Conservation (phyloP, 192 early-diverging fungal species). For the Coemansia sp. region DNA sequence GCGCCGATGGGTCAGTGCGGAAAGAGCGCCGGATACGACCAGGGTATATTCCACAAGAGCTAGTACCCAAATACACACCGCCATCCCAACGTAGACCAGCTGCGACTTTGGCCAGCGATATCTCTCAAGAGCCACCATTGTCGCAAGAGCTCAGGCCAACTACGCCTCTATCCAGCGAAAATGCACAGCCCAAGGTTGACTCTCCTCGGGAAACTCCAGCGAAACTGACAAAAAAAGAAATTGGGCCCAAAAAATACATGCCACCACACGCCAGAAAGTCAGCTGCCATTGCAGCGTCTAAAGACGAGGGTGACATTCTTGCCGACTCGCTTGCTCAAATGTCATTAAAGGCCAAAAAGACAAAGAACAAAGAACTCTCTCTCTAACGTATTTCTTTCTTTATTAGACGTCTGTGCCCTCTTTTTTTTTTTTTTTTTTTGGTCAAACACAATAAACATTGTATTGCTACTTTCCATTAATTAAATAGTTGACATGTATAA, state of each 20-base stretch:
- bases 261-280: background rate
- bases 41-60: slow-evolving; percentile 26
- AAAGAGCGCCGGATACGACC: slow-evolving; percentile 26
- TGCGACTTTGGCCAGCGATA: background rate
- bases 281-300: background rate
- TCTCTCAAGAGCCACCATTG: background rate
- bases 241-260: background rate
- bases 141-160: background rate
- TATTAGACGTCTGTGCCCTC: background rate
- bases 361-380: background rate
- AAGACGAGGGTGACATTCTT: background rate
- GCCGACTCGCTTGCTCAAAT: slow-evolving; percentile 5
- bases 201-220: background rate
- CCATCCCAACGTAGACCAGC: slow-evolving; percentile 13
- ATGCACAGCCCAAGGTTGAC: background rate
- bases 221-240: background rate
- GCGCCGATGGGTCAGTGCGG: slow-evolving; percentile 29
- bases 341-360: background rate
- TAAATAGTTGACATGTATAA: background rate
- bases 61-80: slow-evolving; percentile 11
- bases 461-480: background rate
- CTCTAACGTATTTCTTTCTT: background rate
- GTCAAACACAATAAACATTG: background rate
- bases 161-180: background rate
- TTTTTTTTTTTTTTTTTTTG: background rate